Evolutionary conservation across 805 yeast genomes (phyloP), one percentile per base, ranked within the genome.

Genomic region (Naumovozyma castellii): DNA sequence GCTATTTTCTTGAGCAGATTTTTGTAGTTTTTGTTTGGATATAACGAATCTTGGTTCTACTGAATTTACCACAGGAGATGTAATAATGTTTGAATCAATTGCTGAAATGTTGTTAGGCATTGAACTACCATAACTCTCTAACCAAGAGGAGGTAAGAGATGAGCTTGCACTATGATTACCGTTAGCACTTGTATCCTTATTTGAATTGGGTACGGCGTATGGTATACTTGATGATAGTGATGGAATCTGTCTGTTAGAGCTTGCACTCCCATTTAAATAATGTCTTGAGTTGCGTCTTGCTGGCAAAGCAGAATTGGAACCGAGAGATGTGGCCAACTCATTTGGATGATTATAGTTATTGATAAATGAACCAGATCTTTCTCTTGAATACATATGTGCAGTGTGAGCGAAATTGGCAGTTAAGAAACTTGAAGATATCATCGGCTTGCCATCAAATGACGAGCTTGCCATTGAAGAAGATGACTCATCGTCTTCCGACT

Each of bases 281-380:
- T 38, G 43, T 19, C 39, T 32, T 2, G 48, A 38, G 22, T 29
- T 35, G 5, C 37, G 31, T 34, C 42, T 39, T 13, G 15, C 32
- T 18, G 97, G 97, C 20, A 90, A 87, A 64, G 97, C 97, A 0
- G 97, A 90, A 59, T 69, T 90, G 28, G 97, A 90, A 59, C 72
- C 87, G 35, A 96, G 85, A 18, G 97, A 90, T 54, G 39, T 22
- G 3, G 28, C 28, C 3, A 32, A 18, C 4, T 33, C 35, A 33
- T 34, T 37, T 13, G 39, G 34, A 17, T 37, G 33, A 18, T 41
- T 38, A 13, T 35, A 35, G 18, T 42, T 46, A 36, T 53, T 58
- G 20, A 54, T 48, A 17, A 46, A 46, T 33, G 60, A 50, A 2
- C 55, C 57, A 22, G 49, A 43, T 8, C 50, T 40, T 5, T 52